Percentiles rank a stretch among this genome's conserved stretches.
Evolutionary conservation across 169 alveolate genomes (phyloP).

Genomic region (Plasmodium ovale): DNA sequence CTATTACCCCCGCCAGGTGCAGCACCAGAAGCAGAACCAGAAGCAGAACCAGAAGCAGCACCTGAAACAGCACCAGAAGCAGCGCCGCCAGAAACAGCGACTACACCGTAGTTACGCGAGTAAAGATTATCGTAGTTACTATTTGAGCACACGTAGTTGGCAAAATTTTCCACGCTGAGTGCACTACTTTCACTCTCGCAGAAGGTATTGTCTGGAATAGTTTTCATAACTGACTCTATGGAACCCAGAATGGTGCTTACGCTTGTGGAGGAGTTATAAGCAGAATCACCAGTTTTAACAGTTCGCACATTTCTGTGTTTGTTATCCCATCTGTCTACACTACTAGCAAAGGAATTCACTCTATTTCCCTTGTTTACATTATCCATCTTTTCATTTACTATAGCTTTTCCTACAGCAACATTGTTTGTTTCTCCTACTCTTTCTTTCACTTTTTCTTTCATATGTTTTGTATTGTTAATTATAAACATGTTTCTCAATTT

Average conservation of each 20-base stretch:
- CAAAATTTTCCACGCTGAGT: background rate
- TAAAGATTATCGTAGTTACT: background rate
- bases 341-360: slow-evolving; percentile 7
- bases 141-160: background rate
- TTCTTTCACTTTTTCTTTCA: slow-evolving; percentile 16
- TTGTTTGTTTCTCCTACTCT: background rate
- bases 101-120: background rate
- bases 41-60: too few species aligned
- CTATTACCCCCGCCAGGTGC: too few species aligned
- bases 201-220: slow-evolving; percentile 27
- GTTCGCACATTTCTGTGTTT: background rate
- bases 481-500: slow-evolving; percentile 32
- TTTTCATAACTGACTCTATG: slow-evolving; percentile 5
- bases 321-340: background rate
- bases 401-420: background rate
- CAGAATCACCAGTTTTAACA: background rate
- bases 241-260: slow-evolving; percentile 34
- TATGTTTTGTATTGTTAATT: slow-evolving; percentile 3
- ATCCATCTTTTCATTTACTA: background rate
- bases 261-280: slow-evolving; percentile 15
- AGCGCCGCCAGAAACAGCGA: too few species aligned
- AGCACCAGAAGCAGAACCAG: too few species aligned
- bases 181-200: slow-evolving; percentile 19
- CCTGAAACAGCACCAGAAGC: too few species aligned
- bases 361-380: background rate